Conservation (phyloP, 768 basidiomycete genomes). For the Roridomyces roridus region DNA sequence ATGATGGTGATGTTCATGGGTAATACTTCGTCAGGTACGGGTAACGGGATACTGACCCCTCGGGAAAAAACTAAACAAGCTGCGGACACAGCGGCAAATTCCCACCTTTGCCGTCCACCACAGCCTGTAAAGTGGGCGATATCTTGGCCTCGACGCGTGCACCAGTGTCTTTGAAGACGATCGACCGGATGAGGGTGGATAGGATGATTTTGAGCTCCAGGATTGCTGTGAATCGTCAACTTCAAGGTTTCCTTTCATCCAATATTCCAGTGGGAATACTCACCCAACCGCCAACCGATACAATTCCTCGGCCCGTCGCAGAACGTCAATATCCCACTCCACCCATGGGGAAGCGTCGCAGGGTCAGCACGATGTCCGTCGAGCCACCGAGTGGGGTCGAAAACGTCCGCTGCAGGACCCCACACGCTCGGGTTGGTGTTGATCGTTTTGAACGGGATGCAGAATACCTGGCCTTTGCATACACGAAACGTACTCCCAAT, state of each 20-base stretch:
- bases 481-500: slow-evolving; percentile 35
- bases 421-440: slow-evolving; percentile 40
- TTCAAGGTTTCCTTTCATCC: too few relatives aligned
- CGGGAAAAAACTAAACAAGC: slow-evolving; percentile 13
- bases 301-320: slow-evolving; percentile 50
- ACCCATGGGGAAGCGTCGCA: slow-evolving; percentile 40
- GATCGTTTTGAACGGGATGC: slow-evolving; percentile 40
- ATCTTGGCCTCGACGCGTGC: slow-evolving; percentile 36
- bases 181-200: slow-evolving; percentile 39
- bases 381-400: slow-evolving; percentile 48
- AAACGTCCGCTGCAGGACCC: slow-evolving; percentile 40
- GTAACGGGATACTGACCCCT: too few relatives aligned
- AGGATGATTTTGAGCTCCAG: slow-evolving; percentile 48
- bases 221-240: too few relatives aligned
- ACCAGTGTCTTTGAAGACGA: slow-evolving; percentile 44
- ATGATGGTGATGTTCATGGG: too few relatives aligned
- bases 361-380: slow-evolving; percentile 33
- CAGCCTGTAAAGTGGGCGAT: slow-evolving; percentile 42
- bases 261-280: too few relatives aligned
- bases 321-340: slow-evolving; percentile 45
- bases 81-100: slow-evolving; percentile 8
- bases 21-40: too few relatives aligned
- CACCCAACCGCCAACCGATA: slow-evolving; percentile 46
- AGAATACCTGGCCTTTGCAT: slow-evolving; percentile 45
- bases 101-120: slow-evolving; percentile 37